Conservation (phyloP, 768 basidiomycete genomes). For the Kwoniella bestiolae region DNA sequence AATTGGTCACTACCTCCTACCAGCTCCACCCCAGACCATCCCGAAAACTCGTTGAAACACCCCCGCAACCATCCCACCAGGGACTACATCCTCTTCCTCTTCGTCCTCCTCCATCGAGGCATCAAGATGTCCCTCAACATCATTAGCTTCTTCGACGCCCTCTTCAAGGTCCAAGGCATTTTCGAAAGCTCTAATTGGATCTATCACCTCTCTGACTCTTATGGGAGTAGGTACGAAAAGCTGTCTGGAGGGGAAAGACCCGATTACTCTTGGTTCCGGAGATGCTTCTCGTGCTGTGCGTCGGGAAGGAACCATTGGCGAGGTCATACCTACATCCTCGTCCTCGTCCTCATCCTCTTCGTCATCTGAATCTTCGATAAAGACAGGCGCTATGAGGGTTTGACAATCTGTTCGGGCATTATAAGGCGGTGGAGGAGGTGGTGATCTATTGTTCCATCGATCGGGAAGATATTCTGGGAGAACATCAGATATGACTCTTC, state of each 20-base stretch:
- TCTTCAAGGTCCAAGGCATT: conserved; percentile 34
- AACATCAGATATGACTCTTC: neutral
- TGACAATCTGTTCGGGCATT: conserved; percentile 45
- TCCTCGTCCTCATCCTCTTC: conserved; percentile 26
- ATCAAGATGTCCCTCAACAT: conserved; percentile 7
- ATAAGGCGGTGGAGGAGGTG: conserved; percentile 48
- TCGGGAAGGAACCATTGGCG: conserved; percentile 11
- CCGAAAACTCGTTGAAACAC: conserved; percentile 28
- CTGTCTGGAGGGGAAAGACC: conserved; percentile 29
- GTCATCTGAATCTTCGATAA: conserved; percentile 34
- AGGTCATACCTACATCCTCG: conserved; percentile 3
- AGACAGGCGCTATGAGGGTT: conserved; percentile 34
- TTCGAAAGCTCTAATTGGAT: conserved; percentile 24
- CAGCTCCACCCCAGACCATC: conserved; percentile 15
- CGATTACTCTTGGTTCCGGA: conserved; percentile 24
- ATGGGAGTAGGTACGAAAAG: conserved; percentile 11
- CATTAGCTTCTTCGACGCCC: conserved; percentile 20
- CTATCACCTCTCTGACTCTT: neutral
- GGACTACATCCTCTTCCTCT: conserved; percentile 5
- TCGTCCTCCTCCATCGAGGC: neutral
- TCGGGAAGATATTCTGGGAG: conserved; percentile 18
- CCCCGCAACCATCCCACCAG: conserved; percentile 12
- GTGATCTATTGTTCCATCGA: conserved; percentile 33
- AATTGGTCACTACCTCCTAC: neutral
- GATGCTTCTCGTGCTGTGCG: neutral